These are phyloP conservation scores for Penicillium arizonense DNA, from an alignment of 495 filamentous ascomycete species.

Conservation along the genomic window DNA sequence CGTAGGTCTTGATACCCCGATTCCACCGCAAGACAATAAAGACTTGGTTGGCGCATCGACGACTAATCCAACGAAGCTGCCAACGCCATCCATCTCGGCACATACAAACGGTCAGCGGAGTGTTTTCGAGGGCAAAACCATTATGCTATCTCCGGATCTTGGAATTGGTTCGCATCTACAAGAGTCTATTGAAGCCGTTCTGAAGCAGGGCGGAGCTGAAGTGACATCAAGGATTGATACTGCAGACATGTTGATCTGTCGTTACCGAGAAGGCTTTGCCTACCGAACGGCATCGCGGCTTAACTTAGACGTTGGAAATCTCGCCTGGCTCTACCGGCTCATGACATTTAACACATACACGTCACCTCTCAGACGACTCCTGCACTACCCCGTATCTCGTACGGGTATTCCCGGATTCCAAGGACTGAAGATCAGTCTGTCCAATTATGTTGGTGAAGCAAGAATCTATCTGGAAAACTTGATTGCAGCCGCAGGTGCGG, in stretches of 20 bases:
- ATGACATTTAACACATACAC: constrained; percentile 89
- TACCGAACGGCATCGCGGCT: constrained; percentile 73
- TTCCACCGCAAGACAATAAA: constrained; percentile 54
- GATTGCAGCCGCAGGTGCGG: constrained; percentile 75
- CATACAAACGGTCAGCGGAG: constrained; percentile 34
- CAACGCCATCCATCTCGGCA: constrained; percentile 38
- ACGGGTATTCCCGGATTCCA: constrained; percentile 77
- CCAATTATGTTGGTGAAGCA: constrained; percentile 95
- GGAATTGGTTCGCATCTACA: constrained; percentile 62
- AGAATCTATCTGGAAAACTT: constrained; percentile 92
- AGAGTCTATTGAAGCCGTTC: constrained; percentile 65
- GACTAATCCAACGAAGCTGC: constrained; percentile 56
- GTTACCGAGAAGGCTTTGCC: constrained; percentile 76
- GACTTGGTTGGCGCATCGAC: constrained; percentile 74
- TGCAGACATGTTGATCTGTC: constrained; percentile 81
- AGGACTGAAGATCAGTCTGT: constrained; percentile 74
- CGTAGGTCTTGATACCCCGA: constrained; percentile 49
- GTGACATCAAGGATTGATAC: constrained; percentile 64
- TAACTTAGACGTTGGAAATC: constrained; percentile 82
- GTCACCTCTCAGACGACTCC: constrained; percentile 69
- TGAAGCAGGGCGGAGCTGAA: constrained; percentile 65
- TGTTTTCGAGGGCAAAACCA: constrained; percentile 54
- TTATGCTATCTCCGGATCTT: constrained; percentile 67
- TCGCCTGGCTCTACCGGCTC: constrained; percentile 89
- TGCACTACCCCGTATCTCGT: constrained; percentile 85